Evolutionary conservation across 768 basidiomycete genomes (phyloP).

Genomic region (Holtermannia corniformis): DNA sequence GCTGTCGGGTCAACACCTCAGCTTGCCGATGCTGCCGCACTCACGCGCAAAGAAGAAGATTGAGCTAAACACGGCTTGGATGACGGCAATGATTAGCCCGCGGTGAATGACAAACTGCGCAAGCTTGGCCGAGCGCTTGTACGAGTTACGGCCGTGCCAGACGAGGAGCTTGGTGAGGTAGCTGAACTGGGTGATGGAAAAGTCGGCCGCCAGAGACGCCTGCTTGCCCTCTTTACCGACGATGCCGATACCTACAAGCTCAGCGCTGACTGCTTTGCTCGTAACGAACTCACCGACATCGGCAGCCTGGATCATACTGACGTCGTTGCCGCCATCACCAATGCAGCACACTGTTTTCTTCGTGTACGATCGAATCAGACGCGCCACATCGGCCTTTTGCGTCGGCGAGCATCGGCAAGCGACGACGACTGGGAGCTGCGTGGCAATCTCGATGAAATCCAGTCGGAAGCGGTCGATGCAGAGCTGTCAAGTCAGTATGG

Average conservation of each 20-base stretch:
- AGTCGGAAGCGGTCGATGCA: constrained; percentile 82
- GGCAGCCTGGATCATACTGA: constrained; percentile 99
- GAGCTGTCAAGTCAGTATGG: constrained; percentile 49
- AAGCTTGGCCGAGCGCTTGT: constrained; percentile 92
- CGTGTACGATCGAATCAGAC: constrained; percentile 78
- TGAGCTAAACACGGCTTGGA: constrained; percentile 92
- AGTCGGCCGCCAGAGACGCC: constrained; percentile 97
- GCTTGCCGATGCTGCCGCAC: constrained; percentile 1
- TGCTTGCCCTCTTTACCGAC: constrained; percentile 99
- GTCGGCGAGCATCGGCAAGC: constrained; percentile 98
- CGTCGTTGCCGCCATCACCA: constrained; percentile 98
- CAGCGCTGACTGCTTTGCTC: not conserved
- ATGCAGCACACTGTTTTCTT: constrained; percentile 97
- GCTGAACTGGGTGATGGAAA: constrained; percentile 95
- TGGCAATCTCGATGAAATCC: constrained; percentile 92
- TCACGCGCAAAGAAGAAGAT: constrained; percentile 44
- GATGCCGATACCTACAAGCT: constrained; percentile 72
- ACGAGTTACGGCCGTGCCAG: constrained; percentile 98
- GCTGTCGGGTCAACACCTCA: constrained; percentile 46
- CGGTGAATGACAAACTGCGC: constrained; percentile 98
- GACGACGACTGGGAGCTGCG: constrained; percentile 89
- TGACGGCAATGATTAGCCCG: constrained; percentile 90
- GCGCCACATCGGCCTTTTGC: constrained; percentile 95
- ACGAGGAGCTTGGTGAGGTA: constrained; percentile 88
- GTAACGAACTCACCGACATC: constrained; percentile 69